phyloP scores from a whole-genome alignment of 805 yeast species.

The Komagataella mondaviorum region DNA sequence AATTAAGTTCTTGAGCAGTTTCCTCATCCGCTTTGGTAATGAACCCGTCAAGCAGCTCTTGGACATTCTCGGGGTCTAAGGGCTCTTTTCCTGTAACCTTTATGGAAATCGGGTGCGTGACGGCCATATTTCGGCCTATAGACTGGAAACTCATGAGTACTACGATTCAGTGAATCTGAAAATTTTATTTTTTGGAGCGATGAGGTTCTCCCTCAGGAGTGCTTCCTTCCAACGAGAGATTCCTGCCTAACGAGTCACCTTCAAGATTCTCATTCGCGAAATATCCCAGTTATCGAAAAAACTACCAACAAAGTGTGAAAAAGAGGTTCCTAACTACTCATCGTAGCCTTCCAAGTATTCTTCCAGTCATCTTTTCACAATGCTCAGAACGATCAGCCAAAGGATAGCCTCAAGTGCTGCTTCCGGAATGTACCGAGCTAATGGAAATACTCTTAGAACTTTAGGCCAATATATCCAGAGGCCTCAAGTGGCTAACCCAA shows the following conservation, averaged over 20 bases:
- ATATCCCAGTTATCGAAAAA: too few species aligned
- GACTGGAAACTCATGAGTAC: not conserved
- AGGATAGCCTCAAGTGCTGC: not conserved
- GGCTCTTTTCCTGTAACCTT: slow-evolving; percentile 12
- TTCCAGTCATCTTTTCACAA: not conserved
- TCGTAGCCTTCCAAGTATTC: not conserved
- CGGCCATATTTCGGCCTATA: slow-evolving; percentile 18
- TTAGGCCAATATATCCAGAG: not conserved
- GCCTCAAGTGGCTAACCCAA: not conserved
- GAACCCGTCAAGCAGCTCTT: slow-evolving; percentile 11
- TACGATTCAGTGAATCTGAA: not conserved
- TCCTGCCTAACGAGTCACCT: not conserved
- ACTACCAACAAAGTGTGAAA: not conserved
- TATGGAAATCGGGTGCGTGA: slow-evolving; percentile 32
- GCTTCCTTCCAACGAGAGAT: not conserved
- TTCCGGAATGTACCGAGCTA: not conserved
- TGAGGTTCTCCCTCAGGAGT: not conserved
- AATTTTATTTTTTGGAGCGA: not conserved
- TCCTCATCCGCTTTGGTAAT: slow-evolving; percentile 11
- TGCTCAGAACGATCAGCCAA: not conserved
- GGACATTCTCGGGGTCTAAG: slow-evolving; percentile 11
- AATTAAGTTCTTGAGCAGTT: slow-evolving; percentile 3
- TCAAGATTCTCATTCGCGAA: not conserved
- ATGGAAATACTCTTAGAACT: not conserved
- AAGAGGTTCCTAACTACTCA: not conserved